phyloP scores from a whole-genome alignment of 257 asterid genomes.

The Galeopsis tetrahit region DNA sequence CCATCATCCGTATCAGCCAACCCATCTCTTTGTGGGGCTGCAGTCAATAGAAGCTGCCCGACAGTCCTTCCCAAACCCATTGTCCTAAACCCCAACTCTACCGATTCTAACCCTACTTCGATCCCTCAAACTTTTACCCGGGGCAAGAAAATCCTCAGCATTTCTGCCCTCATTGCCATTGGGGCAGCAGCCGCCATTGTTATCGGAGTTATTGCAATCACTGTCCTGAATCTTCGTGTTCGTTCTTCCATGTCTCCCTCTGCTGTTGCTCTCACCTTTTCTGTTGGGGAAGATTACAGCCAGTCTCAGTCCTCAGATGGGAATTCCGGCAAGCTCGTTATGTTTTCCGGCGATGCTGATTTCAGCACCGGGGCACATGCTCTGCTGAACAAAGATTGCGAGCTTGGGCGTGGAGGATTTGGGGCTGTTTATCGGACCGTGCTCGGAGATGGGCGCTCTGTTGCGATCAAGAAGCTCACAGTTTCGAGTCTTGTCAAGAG shows the following conservation, averaged over 20 bases:
- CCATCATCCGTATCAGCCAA: conserved; percentile 70
- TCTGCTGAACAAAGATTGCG: conserved; percentile 85
- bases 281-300: conserved; percentile 77
- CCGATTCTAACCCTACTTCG: conserved; percentile 58
- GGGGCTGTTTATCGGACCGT: conserved; percentile 81
- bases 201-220: conserved; percentile 80
- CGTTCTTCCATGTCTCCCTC: conserved; percentile 62
- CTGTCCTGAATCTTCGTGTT: conserved; percentile 80
- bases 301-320: conserved; percentile 63
- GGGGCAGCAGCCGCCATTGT: conserved; percentile 88
- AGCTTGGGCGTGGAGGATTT: conserved; percentile 92
- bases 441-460: conserved; percentile 74
- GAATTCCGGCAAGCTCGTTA: conserved; percentile 84
- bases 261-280: conserved; percentile 64
- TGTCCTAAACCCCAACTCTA: conserved; percentile 84
- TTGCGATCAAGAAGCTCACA: conserved; percentile 87
- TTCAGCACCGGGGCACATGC: conserved; percentile 80
- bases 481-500: conserved; percentile 84
- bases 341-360: conserved; percentile 85
- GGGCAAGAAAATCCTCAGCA: conserved; percentile 80
- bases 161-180: conserved; percentile 84
- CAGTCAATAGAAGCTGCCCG: conserved; percentile 64
- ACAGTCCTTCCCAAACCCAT: conserved; percentile 85
- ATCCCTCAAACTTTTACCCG: conserved; percentile 51
- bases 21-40: conserved; percentile 83